phyloP scores from a whole-genome alignment of 2,329 filamentous ascomycete species.

The Phyllachora maydis region DNA sequence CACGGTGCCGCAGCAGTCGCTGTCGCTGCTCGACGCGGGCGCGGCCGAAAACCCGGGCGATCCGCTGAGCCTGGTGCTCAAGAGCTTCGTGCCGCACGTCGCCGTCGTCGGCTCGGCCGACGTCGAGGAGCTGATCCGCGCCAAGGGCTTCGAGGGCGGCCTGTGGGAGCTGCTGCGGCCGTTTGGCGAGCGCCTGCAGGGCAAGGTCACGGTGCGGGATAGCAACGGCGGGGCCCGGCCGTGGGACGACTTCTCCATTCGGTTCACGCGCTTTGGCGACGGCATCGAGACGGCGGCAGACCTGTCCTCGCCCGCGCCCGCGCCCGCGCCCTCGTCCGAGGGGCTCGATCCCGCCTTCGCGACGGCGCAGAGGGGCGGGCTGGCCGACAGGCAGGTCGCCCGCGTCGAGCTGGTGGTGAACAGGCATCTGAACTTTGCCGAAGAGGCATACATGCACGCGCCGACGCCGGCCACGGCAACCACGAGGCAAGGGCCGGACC shows the following conservation, averaged over 20 bases:
- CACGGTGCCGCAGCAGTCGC: slow-evolving; percentile 6
- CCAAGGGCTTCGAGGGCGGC: slow-evolving; percentile 70
- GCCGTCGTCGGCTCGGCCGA: slow-evolving; percentile 74
- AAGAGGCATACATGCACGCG: slow-evolving; percentile 31
- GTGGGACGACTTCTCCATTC: slow-evolving; percentile 79
- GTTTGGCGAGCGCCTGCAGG: slow-evolving; percentile 73
- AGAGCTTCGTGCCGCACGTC: slow-evolving; percentile 76
- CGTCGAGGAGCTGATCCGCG: slow-evolving; percentile 56
- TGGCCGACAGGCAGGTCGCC: slow-evolving; percentile 50
- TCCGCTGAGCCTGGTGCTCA: slow-evolving; percentile 48
- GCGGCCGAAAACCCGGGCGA: slow-evolving; percentile 26
- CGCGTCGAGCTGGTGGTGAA: slow-evolving; percentile 40
- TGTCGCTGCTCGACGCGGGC: slow-evolving; percentile 20
- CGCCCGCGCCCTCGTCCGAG: slow-evolving; percentile 42
- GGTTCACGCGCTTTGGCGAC: slow-evolving; percentile 55
- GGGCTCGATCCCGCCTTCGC: slow-evolving; percentile 62
- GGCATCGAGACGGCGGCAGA: slow-evolving; percentile 20
- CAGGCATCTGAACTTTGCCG: slow-evolving; percentile 56
- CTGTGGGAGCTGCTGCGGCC: slow-evolving; percentile 73
- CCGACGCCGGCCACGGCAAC: slow-evolving; percentile 15
- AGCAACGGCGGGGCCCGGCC: slow-evolving; percentile 66
- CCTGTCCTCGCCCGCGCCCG: slow-evolving; percentile 17
- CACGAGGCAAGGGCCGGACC: slow-evolving; percentile 18
- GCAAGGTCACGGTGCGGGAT: slow-evolving; percentile 79
- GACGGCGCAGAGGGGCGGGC: slow-evolving; percentile 57